phyloP scores from a whole-genome alignment of 768 basidiomycete species.

The Leccinellum albellum region DNA sequence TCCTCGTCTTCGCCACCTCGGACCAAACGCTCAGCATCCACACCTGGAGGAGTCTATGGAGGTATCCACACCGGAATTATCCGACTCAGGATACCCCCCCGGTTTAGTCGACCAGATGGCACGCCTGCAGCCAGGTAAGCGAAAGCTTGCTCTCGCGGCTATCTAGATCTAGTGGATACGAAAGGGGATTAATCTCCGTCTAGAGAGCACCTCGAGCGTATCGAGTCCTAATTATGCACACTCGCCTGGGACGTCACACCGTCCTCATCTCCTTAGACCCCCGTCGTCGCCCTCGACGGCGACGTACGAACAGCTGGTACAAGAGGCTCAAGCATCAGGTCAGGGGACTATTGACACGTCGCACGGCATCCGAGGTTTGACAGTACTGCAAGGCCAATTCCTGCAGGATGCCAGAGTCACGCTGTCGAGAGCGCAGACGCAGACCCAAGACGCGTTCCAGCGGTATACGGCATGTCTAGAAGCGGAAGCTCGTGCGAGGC shows the following conservation, averaged over 20 bases:
- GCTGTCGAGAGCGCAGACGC: constrained; percentile 62
- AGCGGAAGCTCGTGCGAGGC: constrained; percentile 61
- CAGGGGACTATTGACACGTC: constrained; percentile 23
- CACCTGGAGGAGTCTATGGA: constrained; percentile 35
- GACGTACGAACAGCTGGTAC: constrained; percentile 49
- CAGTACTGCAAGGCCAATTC: constrained; percentile 46
- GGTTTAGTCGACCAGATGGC: constrained; percentile 33
- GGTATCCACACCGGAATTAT: constrained; percentile 32
- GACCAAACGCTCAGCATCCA: constrained; percentile 29
- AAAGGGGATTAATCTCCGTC: background rate
- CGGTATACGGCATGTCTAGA: constrained; percentile 68
- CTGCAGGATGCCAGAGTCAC: constrained; percentile 59
- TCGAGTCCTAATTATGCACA: constrained; percentile 32
- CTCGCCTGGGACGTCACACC: constrained; percentile 29
- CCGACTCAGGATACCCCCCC: constrained; percentile 31
- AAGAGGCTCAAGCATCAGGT: constrained; percentile 62
- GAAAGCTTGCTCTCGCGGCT: background rate
- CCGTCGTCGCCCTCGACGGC: constrained; percentile 51
- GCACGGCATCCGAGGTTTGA: constrained; percentile 5
- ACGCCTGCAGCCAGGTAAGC: constrained; percentile 33
- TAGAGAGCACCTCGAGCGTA: constrained; percentile 28
- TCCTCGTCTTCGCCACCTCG: constrained; percentile 64
- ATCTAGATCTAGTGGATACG: constrained; percentile 3
- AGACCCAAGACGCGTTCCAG: constrained; percentile 68
- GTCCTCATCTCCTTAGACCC: constrained; percentile 38